A percentile compares a stretch with the other conserved stretches of the same genome.
Conservation (phyloP, 257 asterid species). For the Scutellaria barbata region DNA sequence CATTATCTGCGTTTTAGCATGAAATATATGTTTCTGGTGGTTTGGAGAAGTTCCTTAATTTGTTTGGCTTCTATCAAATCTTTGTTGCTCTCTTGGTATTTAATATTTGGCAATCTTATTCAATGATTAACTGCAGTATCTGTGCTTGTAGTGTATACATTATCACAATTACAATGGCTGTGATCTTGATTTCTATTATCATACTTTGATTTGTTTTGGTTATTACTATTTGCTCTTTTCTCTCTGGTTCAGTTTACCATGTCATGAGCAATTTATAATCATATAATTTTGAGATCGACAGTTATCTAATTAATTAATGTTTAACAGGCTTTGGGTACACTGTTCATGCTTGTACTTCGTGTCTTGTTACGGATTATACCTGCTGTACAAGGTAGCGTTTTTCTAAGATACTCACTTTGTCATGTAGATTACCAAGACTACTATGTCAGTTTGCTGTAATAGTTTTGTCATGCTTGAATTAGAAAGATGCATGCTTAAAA, state of each 20-base stretch:
- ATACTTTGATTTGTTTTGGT: not conserved
- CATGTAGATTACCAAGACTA: not conserved
- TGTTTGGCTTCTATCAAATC: not conserved
- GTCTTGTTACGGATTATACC: conserved; percentile 81
- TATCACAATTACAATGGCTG: not conserved
- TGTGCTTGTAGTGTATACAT: not conserved
- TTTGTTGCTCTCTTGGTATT: not conserved
- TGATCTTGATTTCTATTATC: conserved; percentile 8
- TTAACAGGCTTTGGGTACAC: conserved; percentile 98
- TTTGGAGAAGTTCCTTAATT: not conserved
- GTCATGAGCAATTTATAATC: not conserved
- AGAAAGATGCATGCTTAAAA: not conserved
- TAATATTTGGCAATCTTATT: not conserved
- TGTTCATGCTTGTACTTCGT: conserved; percentile 73
- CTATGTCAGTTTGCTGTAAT: not conserved
- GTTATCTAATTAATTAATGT: conserved; percentile 31
- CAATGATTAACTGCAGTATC: not conserved
- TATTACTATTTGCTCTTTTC: not conserved
- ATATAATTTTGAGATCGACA: conserved; percentile 19
- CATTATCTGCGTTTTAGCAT: no score
- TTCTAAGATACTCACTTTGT: conserved; percentile 24
- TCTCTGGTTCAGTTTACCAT: not conserved
- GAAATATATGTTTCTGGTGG: not conserved
- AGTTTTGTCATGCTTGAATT: conserved; percentile 14
- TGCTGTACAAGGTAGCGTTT: conserved; percentile 75